Evolutionary conservation across 352 stramenopile species (phyloP), one percentile per base, ranked within the genome.

Genomic region (Aphanomyces astaci): DNA sequence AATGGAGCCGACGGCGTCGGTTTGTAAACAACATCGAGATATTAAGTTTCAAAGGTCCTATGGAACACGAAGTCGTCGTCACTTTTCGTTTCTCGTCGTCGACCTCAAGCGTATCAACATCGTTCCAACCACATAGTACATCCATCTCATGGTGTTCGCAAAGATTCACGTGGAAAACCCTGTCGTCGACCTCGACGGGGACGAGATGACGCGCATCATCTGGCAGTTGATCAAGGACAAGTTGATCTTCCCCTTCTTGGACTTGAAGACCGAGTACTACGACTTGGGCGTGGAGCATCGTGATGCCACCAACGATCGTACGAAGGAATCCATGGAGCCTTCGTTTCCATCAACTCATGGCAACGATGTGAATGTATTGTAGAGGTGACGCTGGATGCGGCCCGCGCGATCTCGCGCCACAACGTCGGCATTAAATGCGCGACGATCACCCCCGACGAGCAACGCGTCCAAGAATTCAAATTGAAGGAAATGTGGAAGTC

Each of bases 341-440:
- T n/a, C 3, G 4, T 27, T 9, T 9, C 22, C 36, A n/a, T n/a
- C n/a, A n/a, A n/a, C n/a, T n/a, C n/a, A n/a, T n/a, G n/a, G n/a
- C n/a, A n/a, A n/a, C n/a, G n/a, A n/a, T n/a, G n/a, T n/a, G n/a
- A n/a, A n/a, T 32, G 15, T 11, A 40, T 4, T 66, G 46, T 57
- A 81, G 73, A 88, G 69, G 81, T 93, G 46, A 93, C 84, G 7
- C n/a, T 91, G 22, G 84, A 90, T 63, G 84, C 84, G 40, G 84
- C 84, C 4, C 76, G 84, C 72, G 82, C 84, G 49, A 93, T 93
- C 71, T 63, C 82, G 59, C 63, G 78, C 63, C 71, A 86, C 75
- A 78, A 88, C 69, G 80, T 88, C 2, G 84, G 82, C 54, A 90
- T 91, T 71, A 93, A 93, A 72, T 93, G 84, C 72, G 84, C 84